phyloP scores from a whole-genome alignment of 2,329 filamentous ascomycete genomes.

The Fusarium pseudoanthophilum region DNA sequence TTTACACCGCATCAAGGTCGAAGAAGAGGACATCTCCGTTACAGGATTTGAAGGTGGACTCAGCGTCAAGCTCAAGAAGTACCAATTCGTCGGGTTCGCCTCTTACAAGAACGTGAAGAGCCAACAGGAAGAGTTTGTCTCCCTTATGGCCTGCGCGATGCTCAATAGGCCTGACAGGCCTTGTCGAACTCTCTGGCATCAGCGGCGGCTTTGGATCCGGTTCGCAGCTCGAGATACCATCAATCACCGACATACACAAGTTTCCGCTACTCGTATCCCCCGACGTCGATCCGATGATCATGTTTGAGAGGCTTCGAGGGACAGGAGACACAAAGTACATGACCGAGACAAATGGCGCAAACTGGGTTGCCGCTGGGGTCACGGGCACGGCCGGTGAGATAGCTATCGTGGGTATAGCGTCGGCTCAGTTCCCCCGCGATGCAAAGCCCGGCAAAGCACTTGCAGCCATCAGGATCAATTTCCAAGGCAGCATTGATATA shows the following conservation, averaged over 20 bases:
- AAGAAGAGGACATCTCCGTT: accelerated
- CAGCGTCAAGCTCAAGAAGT: not conserved
- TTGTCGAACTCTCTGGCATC: not conserved
- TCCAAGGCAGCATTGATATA: not conserved
- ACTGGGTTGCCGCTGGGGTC: not conserved
- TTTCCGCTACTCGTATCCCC: not conserved
- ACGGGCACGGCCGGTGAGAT: not conserved
- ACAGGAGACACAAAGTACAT: not conserved
- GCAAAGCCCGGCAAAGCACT: not conserved
- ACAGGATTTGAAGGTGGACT: not conserved
- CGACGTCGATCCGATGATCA: not conserved
- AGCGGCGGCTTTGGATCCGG: not conserved
- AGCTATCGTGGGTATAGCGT: not conserved
- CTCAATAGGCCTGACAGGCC: accelerated
- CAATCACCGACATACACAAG: not conserved
- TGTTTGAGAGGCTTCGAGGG: not conserved
- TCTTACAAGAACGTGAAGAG: not conserved
- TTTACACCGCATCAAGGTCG: not conserved
- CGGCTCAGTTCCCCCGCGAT: not conserved
- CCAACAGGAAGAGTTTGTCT: not conserved
- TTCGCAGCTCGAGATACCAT: accelerated
- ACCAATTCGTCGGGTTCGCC: not conserved
- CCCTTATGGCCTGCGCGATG: not conserved
- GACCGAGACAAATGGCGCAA: not conserved
- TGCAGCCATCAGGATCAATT: not conserved